Evolutionary conservation across 2,329 filamentous ascomycete genomes (phyloP).

Genomic region (Colletotrichum aenigma): DNA sequence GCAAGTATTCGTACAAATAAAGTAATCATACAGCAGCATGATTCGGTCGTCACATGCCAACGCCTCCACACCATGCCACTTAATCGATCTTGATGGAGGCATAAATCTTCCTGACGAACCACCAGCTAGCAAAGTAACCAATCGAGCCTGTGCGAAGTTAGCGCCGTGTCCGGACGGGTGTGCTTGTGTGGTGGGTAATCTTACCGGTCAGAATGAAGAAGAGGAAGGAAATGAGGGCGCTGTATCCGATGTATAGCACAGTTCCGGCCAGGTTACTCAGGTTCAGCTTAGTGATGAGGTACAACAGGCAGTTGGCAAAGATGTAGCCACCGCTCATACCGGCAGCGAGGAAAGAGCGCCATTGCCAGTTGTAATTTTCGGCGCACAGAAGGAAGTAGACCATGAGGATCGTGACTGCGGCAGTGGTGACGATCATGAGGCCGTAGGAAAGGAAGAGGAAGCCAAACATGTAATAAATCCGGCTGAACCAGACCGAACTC

Average conservation of each 20-base stretch:
- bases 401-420: conserved; percentile 89
- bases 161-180: not conserved
- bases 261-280: conserved; percentile 85
- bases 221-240: conserved; percentile 83
- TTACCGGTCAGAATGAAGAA: conserved; percentile 94
- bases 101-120: conserved; percentile 94
- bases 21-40: conserved; percentile 8
- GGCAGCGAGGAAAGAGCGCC: conserved; percentile 90
- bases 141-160: conserved; percentile 72
- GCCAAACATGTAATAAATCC: conserved; percentile 99
- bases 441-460: conserved; percentile 98
- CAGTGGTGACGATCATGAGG: conserved; percentile 94
- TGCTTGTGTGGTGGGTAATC: conserved; percentile 37
- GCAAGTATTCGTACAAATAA: not conserved
- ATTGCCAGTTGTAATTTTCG: conserved; percentile 99
- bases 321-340: conserved; percentile 92
- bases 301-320: conserved; percentile 88
- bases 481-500: conserved; percentile 98
- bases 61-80: conserved; percentile 12
- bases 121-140: conserved; percentile 93
- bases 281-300: conserved; percentile 87
- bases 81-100: conserved; percentile 98
- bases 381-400: conserved; percentile 96
- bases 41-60: not conserved
- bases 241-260: conserved; percentile 94